Percentiles rank a stretch among this genome's conserved stretches.
Evolutionary conservation across 306 rosid species (phyloP).

Genomic region (Begonia peltatifolia): DNA sequence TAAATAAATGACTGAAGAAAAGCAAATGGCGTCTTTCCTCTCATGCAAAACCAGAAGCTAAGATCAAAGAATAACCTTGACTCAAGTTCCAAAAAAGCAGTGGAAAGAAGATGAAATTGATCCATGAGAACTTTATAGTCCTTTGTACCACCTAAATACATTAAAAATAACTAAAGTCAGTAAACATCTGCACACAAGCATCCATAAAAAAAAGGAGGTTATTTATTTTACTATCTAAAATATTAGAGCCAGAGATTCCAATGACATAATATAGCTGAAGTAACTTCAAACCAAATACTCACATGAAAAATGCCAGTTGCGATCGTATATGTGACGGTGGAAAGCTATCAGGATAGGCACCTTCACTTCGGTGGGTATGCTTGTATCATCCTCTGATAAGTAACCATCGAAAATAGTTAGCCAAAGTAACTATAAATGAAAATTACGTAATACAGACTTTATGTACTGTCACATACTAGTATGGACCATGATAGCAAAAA

Average conservation of each 20-base stretch:
- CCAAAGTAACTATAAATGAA: too few species aligned
- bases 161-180: conserved; percentile 4
- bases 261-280: too few species aligned
- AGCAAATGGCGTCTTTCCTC: too few species aligned
- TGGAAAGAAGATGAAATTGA: conserved; percentile 80
- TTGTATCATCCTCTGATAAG: conserved; percentile 83
- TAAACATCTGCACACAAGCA: too few species aligned
- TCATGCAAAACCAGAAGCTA: background rate
- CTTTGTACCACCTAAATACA: conserved; percentile 74
- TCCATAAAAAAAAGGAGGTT: too few species aligned
- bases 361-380: conserved; percentile 50
- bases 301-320: conserved; percentile 75
- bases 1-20: too few species aligned
- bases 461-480: too few species aligned
- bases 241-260: conserved; percentile 1
- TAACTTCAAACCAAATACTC: conserved; percentile 18
- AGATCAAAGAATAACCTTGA: conserved; percentile 36
- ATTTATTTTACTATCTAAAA: background rate
- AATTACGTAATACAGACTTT: too few species aligned
- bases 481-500: too few species aligned
- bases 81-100: conserved; percentile 86
- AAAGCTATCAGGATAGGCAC: conserved; percentile 66
- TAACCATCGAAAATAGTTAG: background rate
- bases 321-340: conserved; percentile 55
- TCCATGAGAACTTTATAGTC: conserved; percentile 98